Percentiles rank a stretch among this genome's conserved stretches.
Conservation (phyloP, 2,329 filamentous ascomycete species). For the Myriangium duriaei region DNA sequence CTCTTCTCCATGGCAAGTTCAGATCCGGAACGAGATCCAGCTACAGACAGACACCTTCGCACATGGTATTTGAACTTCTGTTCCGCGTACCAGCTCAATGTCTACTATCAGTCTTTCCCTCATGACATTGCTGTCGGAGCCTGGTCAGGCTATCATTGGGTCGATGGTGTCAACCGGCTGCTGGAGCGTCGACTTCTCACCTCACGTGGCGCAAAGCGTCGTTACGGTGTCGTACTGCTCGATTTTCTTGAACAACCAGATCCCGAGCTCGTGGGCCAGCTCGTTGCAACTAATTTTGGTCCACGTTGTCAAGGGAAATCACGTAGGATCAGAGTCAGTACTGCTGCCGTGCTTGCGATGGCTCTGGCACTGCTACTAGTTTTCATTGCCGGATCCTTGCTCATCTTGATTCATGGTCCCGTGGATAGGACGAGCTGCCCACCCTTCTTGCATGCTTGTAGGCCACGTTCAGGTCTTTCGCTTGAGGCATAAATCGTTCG, state of each 20-base stretch:
- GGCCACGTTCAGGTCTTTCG: too few species aligned
- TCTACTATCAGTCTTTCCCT: conserved; percentile 23
- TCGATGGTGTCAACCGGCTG: conserved; percentile 32
- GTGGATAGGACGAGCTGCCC: conserved; percentile 4
- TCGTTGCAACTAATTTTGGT: conserved; percentile 31
- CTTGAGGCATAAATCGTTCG: too few species aligned
- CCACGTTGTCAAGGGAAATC: background rate
- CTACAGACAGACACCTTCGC: conserved; percentile 13
- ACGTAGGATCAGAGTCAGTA: conserved; percentile 3
- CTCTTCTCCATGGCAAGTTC: background rate
- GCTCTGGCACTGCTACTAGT: conserved; percentile 6
- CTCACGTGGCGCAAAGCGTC: conserved; percentile 16
- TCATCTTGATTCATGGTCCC: conserved; percentile 8
- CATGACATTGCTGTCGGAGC: conserved; percentile 32
- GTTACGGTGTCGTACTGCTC: conserved; percentile 25
- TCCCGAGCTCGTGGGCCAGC: conserved; percentile 27
- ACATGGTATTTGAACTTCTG: conserved; percentile 35
- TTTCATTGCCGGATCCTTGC: conserved; percentile 2
- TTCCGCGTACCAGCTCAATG: conserved; percentile 32
- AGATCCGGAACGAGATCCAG: too few species aligned
- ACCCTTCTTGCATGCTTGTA: conserved; percentile 6
- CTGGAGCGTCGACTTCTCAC: conserved; percentile 22
- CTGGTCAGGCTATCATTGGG: conserved; percentile 30
- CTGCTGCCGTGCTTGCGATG: conserved; percentile 2
- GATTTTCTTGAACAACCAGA: conserved; percentile 27